These are phyloP conservation scores for Pugionium cornutum DNA, from an alignment of 345 rosid species.

Conservation along the genomic window DNA sequence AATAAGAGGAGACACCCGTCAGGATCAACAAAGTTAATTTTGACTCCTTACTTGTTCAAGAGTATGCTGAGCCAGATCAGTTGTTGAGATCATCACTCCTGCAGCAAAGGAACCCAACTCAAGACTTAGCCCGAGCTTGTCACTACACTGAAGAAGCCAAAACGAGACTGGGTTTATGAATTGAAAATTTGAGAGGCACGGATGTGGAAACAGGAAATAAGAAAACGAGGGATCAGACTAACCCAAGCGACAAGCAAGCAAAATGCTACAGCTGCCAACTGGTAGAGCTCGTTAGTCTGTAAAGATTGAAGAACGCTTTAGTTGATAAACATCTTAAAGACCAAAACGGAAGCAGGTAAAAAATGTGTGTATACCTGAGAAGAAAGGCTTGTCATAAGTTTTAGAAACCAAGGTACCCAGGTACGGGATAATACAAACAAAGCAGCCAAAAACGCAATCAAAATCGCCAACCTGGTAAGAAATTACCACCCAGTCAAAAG, in stretches of 20 bases:
- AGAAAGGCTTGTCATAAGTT: constrained; percentile 84
- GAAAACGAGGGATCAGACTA: constrained; percentile 42
- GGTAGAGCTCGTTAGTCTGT: constrained; percentile 98
- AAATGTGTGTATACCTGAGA: constrained; percentile 55
- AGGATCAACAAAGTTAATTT: not conserved
- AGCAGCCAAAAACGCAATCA: constrained; percentile 71
- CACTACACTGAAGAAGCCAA: constrained; percentile 79
- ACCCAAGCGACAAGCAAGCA: constrained; percentile 99
- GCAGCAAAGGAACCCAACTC: constrained; percentile 99
- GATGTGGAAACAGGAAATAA: constrained; percentile 24
- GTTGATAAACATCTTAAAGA: constrained; percentile 30
- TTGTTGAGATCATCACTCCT: constrained; percentile 97
- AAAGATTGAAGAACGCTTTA: constrained; percentile 33
- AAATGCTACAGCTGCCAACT: constrained; percentile 94
- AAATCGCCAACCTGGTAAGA: constrained; percentile 58
- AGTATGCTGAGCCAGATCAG: constrained; percentile 94
- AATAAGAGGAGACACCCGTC: constrained; percentile 12
- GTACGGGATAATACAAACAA: constrained; percentile 68
- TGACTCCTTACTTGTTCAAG: constrained; percentile 75
- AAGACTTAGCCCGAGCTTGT: constrained; percentile 94
- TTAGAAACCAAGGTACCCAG: constrained; percentile 85
- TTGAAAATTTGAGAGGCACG: not conserved
- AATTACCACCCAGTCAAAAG: constrained; percentile 13
- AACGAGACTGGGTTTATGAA: constrained; percentile 23
- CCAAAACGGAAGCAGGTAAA: constrained; percentile 18